Evolutionary conservation across 2,329 filamentous ascomycete species (phyloP).

Genomic region (Arachnomyces sp.): DNA sequence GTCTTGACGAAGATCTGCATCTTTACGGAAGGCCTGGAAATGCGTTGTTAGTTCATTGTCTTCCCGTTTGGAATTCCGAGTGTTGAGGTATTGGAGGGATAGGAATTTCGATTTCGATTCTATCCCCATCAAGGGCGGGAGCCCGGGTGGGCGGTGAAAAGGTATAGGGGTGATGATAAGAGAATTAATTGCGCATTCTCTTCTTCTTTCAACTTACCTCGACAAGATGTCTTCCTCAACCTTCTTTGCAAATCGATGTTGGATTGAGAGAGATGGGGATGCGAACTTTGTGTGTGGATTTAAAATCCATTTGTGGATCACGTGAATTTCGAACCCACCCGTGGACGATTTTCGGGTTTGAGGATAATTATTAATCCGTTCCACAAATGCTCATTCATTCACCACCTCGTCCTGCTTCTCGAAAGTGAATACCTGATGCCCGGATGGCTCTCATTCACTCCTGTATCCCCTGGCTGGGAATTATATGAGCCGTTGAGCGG

Average conservation of each 20-base stretch:
- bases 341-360: too few species aligned
- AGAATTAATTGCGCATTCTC: not conserved
- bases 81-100: not conserved
- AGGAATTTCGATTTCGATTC: too few species aligned
- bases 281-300: constrained; percentile 18
- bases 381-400: too few species aligned
- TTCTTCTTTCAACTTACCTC: constrained; percentile 39
- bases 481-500: too few species aligned
- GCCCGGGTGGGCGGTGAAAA: too few species aligned
- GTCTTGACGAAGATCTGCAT: constrained; percentile 54
- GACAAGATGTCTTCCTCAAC: constrained; percentile 58
- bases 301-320: constrained; percentile 34
- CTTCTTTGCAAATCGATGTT: constrained; percentile 36
- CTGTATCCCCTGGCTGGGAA: too few species aligned
- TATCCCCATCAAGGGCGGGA: not conserved
- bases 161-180: not conserved
- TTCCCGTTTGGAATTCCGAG: not conserved
- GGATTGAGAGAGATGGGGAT: constrained; percentile 20
- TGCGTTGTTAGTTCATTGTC: not conserved
- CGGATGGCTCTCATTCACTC: too few species aligned
- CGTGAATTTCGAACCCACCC: constrained; percentile 4
- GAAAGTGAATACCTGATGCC: too few species aligned
- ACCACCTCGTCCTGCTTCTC: too few species aligned
- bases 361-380: too few species aligned
- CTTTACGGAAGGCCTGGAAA: constrained; percentile 37